phyloP scores from a whole-genome alignment of 2,329 filamentous ascomycete genomes.

The Fusarium heterosporum region DNA sequence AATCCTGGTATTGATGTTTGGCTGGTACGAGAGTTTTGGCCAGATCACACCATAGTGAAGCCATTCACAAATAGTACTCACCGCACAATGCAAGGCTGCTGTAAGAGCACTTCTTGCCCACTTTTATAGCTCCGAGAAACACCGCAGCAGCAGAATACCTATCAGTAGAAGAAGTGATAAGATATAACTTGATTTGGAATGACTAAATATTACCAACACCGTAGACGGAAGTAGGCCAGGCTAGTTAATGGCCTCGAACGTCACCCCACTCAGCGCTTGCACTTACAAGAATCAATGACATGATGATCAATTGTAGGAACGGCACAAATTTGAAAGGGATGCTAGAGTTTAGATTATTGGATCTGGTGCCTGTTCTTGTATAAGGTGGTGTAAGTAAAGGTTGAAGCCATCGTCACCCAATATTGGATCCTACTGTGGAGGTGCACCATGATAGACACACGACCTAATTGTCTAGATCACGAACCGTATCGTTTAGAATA shows the following conservation, averaged over 20 bases:
- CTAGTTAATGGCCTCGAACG: slow-evolving; percentile 6
- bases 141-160: slow-evolving; percentile 2
- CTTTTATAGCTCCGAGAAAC: slow-evolving; percentile 1
- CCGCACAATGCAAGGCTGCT: slow-evolving; percentile 17
- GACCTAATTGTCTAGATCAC: slow-evolving; percentile 24
- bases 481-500: slow-evolving; percentile 7
- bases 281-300: neutral
- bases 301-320: neutral
- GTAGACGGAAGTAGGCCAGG: slow-evolving; percentile 1
- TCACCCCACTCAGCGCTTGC: slow-evolving; percentile 18
- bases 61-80: slow-evolving; percentile 27
- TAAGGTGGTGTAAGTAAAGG: slow-evolving; percentile 14
- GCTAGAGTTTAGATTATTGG: slow-evolving; percentile 4
- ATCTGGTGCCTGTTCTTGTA: slow-evolving; percentile 7
- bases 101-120: slow-evolving; percentile 15
- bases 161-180: slow-evolving; percentile 5
- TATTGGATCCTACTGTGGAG: neutral
- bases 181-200: slow-evolving; percentile 1
- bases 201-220: neutral
- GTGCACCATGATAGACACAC: slow-evolving; percentile 14
- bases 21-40: slow-evolving; percentile 36
- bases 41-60: slow-evolving; percentile 40
- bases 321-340: neutral
- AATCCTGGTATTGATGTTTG: slow-evolving; percentile 16
- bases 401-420: slow-evolving; percentile 4